Evolutionary conservation across 495 filamentous ascomycete genomes (phyloP), one percentile per base, ranked within the genome.

Genomic region (Neurospora sp.): DNA sequence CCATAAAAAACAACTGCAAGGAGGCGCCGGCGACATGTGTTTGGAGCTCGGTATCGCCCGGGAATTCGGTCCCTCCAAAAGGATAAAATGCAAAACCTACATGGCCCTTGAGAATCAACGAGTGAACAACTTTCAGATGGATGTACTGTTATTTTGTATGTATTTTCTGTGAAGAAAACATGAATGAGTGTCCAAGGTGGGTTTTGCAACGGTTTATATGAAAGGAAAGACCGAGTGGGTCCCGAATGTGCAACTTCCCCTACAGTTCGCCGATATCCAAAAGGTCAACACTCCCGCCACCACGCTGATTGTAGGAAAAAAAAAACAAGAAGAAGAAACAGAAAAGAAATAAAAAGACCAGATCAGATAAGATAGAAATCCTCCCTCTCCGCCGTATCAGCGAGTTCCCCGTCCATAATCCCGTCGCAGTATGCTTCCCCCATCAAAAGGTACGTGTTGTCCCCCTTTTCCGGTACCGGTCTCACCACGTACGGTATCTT

Each of bases 341-440:
- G 2, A 27, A 27, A 48, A 1, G 3, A 20, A 53, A 14, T 1
- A 27, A 44, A 44, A 44, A 44, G 3, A 20, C 1, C 22, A 61
- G 0, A 31, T 61, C 40, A 38, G 11, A 59, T 11, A 8, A 71
- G 16, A 65, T 35, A 71, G 22, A 73, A 73, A 3, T 44, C 10
- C 27, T 41, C 48, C 37, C 11, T 71, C 14, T 37, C 18, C 27
- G 68, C 72, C 11, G 41, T 71, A 9, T 35, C 69, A 20, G 70
- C 22, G 5, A 73, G 31, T 61, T 76, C 73, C 0, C 73, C 71
- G 18, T 73, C 73, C 75, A 76, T 76, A 4, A 76, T 69, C 4
- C 71, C 69, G 38, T 76, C 68, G 41, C 73, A 74, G 31, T 72
- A 76, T 4, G 75, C 73, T 48, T 74, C 75, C 2, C 75, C 75